Base-by-base conservation (phyloP, 495 filamentous ascomycete species). In the Jackrogersella minutella region DNA sequence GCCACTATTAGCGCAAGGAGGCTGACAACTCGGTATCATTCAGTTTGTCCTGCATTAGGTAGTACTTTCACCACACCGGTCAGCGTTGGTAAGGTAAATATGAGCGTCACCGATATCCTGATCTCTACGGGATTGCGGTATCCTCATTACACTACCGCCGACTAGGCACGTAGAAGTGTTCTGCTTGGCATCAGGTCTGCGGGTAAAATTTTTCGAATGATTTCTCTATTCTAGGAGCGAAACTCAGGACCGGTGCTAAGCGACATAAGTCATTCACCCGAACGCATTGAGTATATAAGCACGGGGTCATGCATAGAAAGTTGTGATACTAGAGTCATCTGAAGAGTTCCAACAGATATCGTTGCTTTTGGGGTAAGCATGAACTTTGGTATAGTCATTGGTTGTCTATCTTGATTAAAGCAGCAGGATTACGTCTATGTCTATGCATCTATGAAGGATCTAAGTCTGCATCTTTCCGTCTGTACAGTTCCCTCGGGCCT, bases 401-500 rank as follows among this genome's bases (percentile, higher is more conserved):
- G 33, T 17, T 36, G 16, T 41, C 37, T 43, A 11, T 21, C 39
- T 30, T 21, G 24, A 46, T 46, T 44, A 44, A 49, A 31, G 51
- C 33, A 47, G 11, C 40, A 51, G 5, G 50, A 43, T n/a, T 9
- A 58, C 24, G 36, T 47, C 16, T 58, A 8, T 50, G 3, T 43
- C 22, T 14, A 36, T 34, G 30, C 28, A 34, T 21, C 14, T 37
- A 16, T 8, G 30, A 34, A 33, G 44, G 54, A 21, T 44, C 17
- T 6, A 51, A 30, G 41, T 31, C 64, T 68, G 52, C 46, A 52
- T 33, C 26, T 58, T 68, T 39, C 64, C 64, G 52, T 36, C 31
- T 41, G 13, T 26, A 9, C 14, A 31, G 59, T 31, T 40, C 36
- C 28, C 46, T 49, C 24, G 3, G 10, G 43, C 41, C 36, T 41